Base-by-base conservation (phyloP, 2,329 filamentous ascomycete genomes). In the Gaeumannomyces tritici region DNA sequence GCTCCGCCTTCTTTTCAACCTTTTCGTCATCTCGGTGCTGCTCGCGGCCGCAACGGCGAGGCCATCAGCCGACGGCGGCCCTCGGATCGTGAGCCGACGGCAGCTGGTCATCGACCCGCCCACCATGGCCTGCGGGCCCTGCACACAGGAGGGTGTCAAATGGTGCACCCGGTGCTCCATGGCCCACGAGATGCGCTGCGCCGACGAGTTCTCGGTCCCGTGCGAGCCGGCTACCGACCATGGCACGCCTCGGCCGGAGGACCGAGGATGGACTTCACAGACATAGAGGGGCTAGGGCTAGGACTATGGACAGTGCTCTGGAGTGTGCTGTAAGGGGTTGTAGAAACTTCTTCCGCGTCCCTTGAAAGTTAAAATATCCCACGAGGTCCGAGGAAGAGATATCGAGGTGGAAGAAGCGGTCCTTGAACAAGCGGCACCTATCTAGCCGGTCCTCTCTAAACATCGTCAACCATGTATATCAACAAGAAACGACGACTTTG, bases 101-200 rank as follows among this genome's bases (percentile, higher is more conserved):
- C 60, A 61, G 28, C 60, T 61, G 33, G 29, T 61, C 47, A 27
- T 35, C 42, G 35, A 18, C 4, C 61, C 61, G 21, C 61, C 62
- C 18, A 63, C 59, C 33, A 27, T 61, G 15, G 57, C 33, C 42
- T 63, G 62, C 59, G 12, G 27, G 57, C 27, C 51, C 1, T 63
- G 62, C 47, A 55, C 26, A 11, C 29, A 61, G 29, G 24, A 15
- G 4, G 31, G 55, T 35, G 24, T 57, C 15, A 58, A 61, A 26
- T 63, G 62, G 58, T 63, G 62, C 55, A 21, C 42, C 57, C 57
- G 58, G 21, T 63, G 62, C 47, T 51, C 33, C 62, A 61, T 56
- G 59, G n/a, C 29, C 29, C 62, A 29, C 57, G 33, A 18, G 18
- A 15, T 56, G n/a, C 57, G 57, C 59, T 63, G 62, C 59, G 58